Evolutionary conservation across 495 filamentous ascomycete species (phyloP), one percentile per base, ranked within the genome.

Genomic region (Cercophora scortea): DNA sequence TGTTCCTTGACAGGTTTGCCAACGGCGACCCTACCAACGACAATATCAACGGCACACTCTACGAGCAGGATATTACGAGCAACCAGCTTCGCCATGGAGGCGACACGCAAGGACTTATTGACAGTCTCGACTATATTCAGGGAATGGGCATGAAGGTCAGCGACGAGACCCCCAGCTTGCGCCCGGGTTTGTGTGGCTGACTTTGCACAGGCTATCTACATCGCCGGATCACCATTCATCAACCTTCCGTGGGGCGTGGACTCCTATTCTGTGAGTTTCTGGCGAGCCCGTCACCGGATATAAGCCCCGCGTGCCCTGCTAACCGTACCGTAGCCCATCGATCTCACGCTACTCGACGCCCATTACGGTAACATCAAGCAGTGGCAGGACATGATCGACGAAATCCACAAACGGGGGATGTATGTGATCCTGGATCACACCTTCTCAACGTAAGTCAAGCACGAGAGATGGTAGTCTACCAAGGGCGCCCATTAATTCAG

Each of bases 351-450:
- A 4, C 47, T 61, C 6, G 58, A 66, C 36, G 15, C 36, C 13
- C 58, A 64, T 44, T 57, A 54, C 38, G 59, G 83, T 1, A 78
- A 71, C 8, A 82, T 89, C 49, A 60, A 78, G 12, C 65, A 70
- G 45, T 89, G 85, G 84, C 78, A 81, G 61, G 59, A 73, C 39
- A 76, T 79, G 7, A 81, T 89, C 38, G 67, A 71, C 4, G 83
- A 82, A 45, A 80, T 86, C 16, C 83, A 87, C 64, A 67, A 65
- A 2, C 74, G 80, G 13, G 80, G 78, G 38, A 88, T 88, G 84
- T 88, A 87, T 69, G 80, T 87, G 40, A 70, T 88, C 18, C 70
- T 87, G 50, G 84, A 88, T 55, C 85, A 87, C 57, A 88, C 84
- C 5, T 71, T 87, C 60, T 75, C 84, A 42, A 87, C 84, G 39